These are phyloP conservation scores for Trichoderma sp. DNA, from an alignment of 2,329 filamentous ascomycete genomes.

Conservation along the genomic window DNA sequence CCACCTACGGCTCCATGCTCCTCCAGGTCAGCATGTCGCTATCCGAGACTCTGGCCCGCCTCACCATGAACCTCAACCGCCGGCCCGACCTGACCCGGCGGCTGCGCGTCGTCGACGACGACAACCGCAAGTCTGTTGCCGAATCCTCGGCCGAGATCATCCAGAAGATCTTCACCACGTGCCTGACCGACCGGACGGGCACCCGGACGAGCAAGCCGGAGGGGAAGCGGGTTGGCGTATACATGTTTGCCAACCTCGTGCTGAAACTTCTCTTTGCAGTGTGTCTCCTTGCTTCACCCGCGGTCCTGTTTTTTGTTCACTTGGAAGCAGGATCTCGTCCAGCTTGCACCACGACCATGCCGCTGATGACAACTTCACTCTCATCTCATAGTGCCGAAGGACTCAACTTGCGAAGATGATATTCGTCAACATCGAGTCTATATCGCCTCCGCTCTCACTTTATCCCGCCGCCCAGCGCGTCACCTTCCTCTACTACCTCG, in stretches of 20 bases:
- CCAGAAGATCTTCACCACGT: constrained; percentile 87
- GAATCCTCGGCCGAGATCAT: constrained; percentile 88
- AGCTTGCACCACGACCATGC: background rate
- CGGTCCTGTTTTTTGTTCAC: no score
- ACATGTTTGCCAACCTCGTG: constrained; percentile 88
- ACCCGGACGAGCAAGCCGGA: constrained; percentile 69
- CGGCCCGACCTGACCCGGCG: constrained; percentile 74
- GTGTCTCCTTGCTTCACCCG: constrained; percentile 33
- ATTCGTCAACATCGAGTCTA: constrained; percentile 82
- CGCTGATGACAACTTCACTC: background rate
- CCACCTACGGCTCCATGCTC: constrained; percentile 77
- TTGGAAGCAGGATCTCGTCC: no score
- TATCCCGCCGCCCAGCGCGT: constrained; percentile 87
- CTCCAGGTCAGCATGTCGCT: constrained; percentile 82
- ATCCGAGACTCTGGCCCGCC: constrained; percentile 74
- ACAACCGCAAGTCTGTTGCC: constrained; percentile 75
- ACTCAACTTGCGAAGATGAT: constrained; percentile 83
- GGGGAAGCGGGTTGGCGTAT: constrained; percentile 85
- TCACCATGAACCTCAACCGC: constrained; percentile 83
- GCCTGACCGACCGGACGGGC: constrained; percentile 76
- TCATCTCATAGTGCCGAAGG: constrained; percentile 67
- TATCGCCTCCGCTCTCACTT: constrained; percentile 76
- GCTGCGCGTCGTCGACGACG: constrained; percentile 64
- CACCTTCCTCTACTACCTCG: constrained; percentile 92
- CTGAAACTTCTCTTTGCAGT: constrained; percentile 85